Percentiles rank a stretch among this genome's conserved stretches.
These are phyloP conservation scores for Ophiostoma triangulosporum DNA, from an alignment of 2,329 filamentous ascomycete genomes.

Conservation along the genomic window DNA sequence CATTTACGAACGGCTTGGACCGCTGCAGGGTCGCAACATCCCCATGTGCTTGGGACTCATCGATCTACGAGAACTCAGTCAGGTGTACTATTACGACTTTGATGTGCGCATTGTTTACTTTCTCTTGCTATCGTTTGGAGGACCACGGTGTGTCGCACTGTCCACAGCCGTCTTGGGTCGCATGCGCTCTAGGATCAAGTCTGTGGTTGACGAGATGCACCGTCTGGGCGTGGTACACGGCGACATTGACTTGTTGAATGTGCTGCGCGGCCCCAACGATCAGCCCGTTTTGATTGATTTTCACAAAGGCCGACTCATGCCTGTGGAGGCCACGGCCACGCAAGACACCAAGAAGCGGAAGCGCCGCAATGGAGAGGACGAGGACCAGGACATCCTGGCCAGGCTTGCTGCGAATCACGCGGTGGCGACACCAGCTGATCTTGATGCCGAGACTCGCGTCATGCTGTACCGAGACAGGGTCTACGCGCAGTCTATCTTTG, in stretches of 20 bases:
- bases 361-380: neutral
- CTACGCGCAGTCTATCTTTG: neutral
- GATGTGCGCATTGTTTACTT: slow-evolving; percentile 7
- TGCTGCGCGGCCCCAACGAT: neutral
- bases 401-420: neutral
- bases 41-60: slow-evolving; percentile 9
- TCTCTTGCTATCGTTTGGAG: slow-evolving; percentile 6
- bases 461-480: neutral
- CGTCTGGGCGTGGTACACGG: slow-evolving; percentile 8
- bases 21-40: slow-evolving; percentile 9
- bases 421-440: too few species aligned
- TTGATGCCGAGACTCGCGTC: neutral
- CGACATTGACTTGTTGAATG: neutral
- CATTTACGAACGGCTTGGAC: slow-evolving; percentile 5
- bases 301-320: neutral
- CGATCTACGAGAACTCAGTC: slow-evolving; percentile 2
- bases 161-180: too few species aligned
- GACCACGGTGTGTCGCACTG: neutral
- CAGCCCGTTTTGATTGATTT: neutral
- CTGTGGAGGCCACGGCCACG: neutral
- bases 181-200: neutral
- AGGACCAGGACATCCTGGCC: neutral
- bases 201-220: slow-evolving; percentile 4
- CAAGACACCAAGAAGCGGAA: neutral
- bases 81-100: slow-evolving; percentile 5